Conservation (phyloP, 345 rosid species). For the Hibiscus trionum region DNA sequence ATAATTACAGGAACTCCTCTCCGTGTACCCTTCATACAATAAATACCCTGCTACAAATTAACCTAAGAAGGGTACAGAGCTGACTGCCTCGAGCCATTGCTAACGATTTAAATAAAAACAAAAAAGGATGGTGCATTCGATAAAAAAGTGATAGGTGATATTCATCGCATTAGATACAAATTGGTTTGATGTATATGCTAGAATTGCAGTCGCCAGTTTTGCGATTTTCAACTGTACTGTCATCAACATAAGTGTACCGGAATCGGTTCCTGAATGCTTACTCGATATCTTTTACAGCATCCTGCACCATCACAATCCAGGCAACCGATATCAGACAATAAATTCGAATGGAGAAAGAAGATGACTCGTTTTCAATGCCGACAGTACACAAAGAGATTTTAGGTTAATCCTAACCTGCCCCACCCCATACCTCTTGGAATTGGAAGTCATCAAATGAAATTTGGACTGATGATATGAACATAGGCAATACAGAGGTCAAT, state of each 20-base stretch:
- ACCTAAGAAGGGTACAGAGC: neutral
- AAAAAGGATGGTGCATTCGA: neutral
- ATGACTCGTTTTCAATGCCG: neutral
- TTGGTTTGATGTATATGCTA: conserved; percentile 5
- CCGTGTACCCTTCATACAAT: neutral
- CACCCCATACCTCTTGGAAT: neutral
- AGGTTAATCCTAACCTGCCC: neutral
- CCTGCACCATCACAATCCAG: conserved; percentile 38
- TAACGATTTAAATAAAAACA: neutral
- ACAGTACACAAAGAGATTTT: neutral
- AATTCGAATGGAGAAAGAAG: neutral
- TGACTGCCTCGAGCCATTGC: neutral
- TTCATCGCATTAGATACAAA: neutral
- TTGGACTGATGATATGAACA: neutral
- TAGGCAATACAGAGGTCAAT: neutral
- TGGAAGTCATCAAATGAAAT: neutral
- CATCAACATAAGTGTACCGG: neutral
- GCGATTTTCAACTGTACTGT: neutral
- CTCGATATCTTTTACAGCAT: conserved; percentile 64
- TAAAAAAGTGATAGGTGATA: neutral
- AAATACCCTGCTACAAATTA: neutral
- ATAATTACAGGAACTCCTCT: neutral
- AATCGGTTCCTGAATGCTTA: conserved; percentile 15
- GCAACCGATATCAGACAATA: neutral
- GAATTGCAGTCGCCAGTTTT: neutral